These are phyloP conservation scores for Phaeomoniella chlamydospora DNA, from an alignment of 2,329 filamentous ascomycete genomes.

Conservation along the genomic window DNA sequence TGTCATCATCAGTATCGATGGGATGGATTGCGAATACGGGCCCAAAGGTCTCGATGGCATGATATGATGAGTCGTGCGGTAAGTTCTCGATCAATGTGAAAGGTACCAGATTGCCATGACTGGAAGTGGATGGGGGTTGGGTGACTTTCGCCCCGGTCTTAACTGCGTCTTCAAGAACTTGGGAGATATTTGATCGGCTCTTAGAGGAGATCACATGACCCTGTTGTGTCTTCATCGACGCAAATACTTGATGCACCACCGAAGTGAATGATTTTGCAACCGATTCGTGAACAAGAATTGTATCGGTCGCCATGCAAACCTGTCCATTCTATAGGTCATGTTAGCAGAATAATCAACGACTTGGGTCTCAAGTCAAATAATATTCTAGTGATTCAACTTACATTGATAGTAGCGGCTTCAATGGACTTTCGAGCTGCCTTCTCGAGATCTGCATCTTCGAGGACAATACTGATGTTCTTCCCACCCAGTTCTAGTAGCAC, in stretches of 20 bases:
- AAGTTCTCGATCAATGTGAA: too few relatives aligned
- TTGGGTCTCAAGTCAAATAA: too few relatives aligned
- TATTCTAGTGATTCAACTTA: too few relatives aligned
- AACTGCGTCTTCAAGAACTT: neutral
- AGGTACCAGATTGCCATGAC: too few relatives aligned
- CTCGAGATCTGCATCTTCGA: slow-evolving; percentile 64
- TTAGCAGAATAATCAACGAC: too few relatives aligned
- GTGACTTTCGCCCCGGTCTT: neutral
- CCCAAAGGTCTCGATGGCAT: slow-evolving; percentile 61
- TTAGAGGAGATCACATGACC: neutral
- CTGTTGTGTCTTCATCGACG: neutral
- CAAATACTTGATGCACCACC: slow-evolving; percentile 21
- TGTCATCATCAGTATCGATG: slow-evolving; percentile 46
- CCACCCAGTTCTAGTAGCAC: slow-evolving; percentile 70
- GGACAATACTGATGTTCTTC: slow-evolving; percentile 65
- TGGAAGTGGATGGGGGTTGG: too few relatives aligned
- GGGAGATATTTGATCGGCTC: neutral
- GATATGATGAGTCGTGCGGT: too few relatives aligned
- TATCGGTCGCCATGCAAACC: slow-evolving; percentile 76
- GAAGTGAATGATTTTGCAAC: slow-evolving; percentile 39
- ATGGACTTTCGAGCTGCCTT: too few relatives aligned
- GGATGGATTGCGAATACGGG: slow-evolving; percentile 55
- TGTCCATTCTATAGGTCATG: slow-evolving; percentile 26
- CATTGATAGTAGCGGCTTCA: too few relatives aligned
- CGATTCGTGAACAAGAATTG: slow-evolving; percentile 48